These are phyloP conservation scores for Hymenotorrendiella dingleyae DNA, from an alignment of 2,329 filamentous ascomycete species.

Conservation along the genomic window DNA sequence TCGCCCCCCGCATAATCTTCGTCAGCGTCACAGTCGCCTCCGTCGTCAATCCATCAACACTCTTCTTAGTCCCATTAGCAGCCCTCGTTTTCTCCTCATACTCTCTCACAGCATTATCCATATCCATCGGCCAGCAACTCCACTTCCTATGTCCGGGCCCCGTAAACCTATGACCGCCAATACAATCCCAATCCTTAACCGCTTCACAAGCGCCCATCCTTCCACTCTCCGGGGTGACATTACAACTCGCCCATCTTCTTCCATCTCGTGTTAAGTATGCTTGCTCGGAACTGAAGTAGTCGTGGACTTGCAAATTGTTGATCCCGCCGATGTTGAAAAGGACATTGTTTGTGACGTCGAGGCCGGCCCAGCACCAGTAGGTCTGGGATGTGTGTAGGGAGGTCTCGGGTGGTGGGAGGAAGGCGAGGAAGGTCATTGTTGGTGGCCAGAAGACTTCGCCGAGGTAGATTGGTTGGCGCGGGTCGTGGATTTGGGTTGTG, in stretches of 20 bases:
- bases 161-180: conserved; percentile 17
- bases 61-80: neutral
- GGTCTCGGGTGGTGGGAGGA: conserved; percentile 13
- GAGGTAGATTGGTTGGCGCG: conserved; percentile 23
- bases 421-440: conserved; percentile 25
- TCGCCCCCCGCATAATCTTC: conserved; percentile 1
- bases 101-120: conserved; percentile 1
- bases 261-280: conserved; percentile 23
- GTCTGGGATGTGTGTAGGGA: conserved; percentile 8
- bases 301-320: conserved; percentile 18
- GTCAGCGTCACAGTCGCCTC: neutral
- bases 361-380: conserved; percentile 23
- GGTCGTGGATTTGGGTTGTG: conserved; percentile 9
- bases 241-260: conserved; percentile 21
- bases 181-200: conserved; percentile 12
- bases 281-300: conserved; percentile 20
- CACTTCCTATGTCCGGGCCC: conserved; percentile 22
- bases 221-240: conserved; percentile 22
- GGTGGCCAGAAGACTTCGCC: conserved; percentile 27
- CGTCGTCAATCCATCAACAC: conserved; percentile 3
- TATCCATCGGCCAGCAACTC: conserved; percentile 15
- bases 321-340: conserved; percentile 20
- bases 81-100: conserved; percentile 1
- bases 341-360: conserved; percentile 12
- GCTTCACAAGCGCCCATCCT: conserved; percentile 21